A percentile compares a stretch with the other conserved stretches of the same genome.
phyloP scores from a whole-genome alignment of 371 early-diverging fungal species.

The Furculomyces boomerangus region DNA sequence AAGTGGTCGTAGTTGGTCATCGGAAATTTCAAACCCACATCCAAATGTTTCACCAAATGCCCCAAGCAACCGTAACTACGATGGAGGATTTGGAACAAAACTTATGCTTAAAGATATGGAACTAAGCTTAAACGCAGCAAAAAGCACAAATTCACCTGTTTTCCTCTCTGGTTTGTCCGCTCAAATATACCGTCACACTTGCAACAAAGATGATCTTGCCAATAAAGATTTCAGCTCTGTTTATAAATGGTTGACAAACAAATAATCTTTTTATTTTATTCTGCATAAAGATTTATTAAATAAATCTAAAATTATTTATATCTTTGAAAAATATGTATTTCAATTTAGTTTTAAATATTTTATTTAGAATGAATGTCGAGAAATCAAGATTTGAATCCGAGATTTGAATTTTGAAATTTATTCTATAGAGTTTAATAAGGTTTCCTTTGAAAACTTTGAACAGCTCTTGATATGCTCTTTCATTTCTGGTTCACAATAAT shows the following conservation, averaged over 20 bases:
- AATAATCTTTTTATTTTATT: not conserved
- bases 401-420: no score
- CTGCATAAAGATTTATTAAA: no score
- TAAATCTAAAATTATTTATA: no score
- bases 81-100: constrained; percentile 75
- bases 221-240: constrained; percentile 58
- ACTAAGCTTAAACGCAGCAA: constrained; percentile 76
- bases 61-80: constrained; percentile 69
- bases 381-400: no score
- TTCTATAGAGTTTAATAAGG: no score
- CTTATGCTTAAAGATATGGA: constrained; percentile 91
- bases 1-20: constrained; percentile 77
- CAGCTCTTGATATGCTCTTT: not conserved
- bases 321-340: no score
- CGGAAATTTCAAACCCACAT: constrained; percentile 82
- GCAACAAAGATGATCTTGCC: constrained; percentile 32
- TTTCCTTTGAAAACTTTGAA: not conserved
- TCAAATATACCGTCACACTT: constrained; percentile 55
- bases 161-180: constrained; percentile 54
- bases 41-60: constrained; percentile 64
- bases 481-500: not conserved
- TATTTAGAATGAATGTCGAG: no score
- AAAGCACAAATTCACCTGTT: constrained; percentile 45
- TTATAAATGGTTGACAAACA: constrained; percentile 38
- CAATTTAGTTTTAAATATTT: no score